Evolutionary conservation across 2,329 filamentous ascomycete genomes (phyloP).

Genomic region (Alternaria sp.): DNA sequence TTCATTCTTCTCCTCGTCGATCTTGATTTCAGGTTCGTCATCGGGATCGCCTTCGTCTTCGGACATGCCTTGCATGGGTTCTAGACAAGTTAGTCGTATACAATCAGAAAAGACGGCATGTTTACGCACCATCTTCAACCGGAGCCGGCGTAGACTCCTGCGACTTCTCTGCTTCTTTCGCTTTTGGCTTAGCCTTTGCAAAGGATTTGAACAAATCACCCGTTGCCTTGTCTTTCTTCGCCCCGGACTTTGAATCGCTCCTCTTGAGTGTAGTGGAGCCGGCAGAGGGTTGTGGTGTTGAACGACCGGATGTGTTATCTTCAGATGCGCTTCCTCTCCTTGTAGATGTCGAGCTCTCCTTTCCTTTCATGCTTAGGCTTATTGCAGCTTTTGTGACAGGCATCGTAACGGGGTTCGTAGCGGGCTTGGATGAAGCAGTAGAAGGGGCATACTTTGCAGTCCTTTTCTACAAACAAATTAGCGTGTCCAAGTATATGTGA

Average conservation of each 20-base stretch:
- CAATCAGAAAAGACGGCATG: background rate
- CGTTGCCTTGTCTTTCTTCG: constrained; percentile 68
- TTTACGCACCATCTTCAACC: constrained; percentile 60
- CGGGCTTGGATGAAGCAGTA: constrained; percentile 35
- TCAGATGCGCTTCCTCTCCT: constrained; percentile 38
- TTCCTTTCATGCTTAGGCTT: constrained; percentile 30
- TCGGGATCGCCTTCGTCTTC: constrained; percentile 48
- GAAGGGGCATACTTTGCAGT: constrained; percentile 51
- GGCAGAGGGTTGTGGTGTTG: constrained; percentile 41
- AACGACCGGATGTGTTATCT: constrained; percentile 48
- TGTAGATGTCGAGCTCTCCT: constrained; percentile 28
- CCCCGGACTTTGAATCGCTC: constrained; percentile 51
- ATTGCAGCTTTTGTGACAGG: constrained; percentile 30
- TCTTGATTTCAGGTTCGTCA: constrained; percentile 40
- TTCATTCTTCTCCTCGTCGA: constrained; percentile 45
- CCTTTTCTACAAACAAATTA: constrained; percentile 52
- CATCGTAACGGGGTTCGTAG: constrained; percentile 21
- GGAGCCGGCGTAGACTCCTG: constrained; percentile 52
- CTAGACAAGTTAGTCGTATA: constrained; percentile 45
- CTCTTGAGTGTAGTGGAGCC: constrained; percentile 40
- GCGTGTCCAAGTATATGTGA: background rate
- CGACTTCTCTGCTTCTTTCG: constrained; percentile 56
- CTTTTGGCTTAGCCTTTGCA: constrained; percentile 71
- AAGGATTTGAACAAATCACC: constrained; percentile 79
- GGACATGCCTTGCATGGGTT: constrained; percentile 64